Base-by-base conservation (phyloP, 768 basidiomycete species). In the Lentinula guzmanii region DNA sequence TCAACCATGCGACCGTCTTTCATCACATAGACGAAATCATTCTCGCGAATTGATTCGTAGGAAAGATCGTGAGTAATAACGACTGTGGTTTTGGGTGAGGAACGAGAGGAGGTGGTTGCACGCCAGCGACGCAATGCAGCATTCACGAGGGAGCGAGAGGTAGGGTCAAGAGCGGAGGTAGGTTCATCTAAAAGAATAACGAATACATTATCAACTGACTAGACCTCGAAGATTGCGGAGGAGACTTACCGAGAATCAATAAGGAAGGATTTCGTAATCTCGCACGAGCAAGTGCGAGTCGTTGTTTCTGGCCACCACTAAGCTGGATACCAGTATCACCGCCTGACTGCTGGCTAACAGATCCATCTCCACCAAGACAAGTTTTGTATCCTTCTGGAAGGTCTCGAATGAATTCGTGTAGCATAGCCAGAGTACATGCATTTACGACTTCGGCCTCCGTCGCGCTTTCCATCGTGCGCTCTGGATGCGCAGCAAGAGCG, bases 21-120 rank as follows among this genome's bases (percentile, higher is more conserved):
- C 77, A 98, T 86, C 2, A 98, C 91, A 70, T 98, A 97, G 11
- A 97, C 92, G 65, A 97, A 98, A 72, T 98, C 95, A 13, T 77
- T 71, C 0, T 75, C 57, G 21, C 74, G 73, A 64, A 99, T 90
- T 65, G 46, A 50, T 60, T 51, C 58, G 48, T 95, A 91, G 1
- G 88, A 87, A 16, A 98, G 84, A 66, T 98, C 97, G 72, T 98
- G 96, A 0, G 96, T 98, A 70, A 98, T 97, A 64, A 95, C 88
- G 69, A 95, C 87, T 5, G 93, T 97, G 4, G 93, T 98, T 67
- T 85, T 86, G 75, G 90, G 89, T 15, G 35, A 39, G 13, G 53
- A 54, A 54, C 53, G 53, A 54, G 53, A 54, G 33, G 51, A 52
- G 24, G 45, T 58, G 3, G 42, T 48, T 24, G 70, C 69, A 6